phyloP scores from a whole-genome alignment of 1,139 yeast species.

The Suhomyces guaymorum region DNA sequence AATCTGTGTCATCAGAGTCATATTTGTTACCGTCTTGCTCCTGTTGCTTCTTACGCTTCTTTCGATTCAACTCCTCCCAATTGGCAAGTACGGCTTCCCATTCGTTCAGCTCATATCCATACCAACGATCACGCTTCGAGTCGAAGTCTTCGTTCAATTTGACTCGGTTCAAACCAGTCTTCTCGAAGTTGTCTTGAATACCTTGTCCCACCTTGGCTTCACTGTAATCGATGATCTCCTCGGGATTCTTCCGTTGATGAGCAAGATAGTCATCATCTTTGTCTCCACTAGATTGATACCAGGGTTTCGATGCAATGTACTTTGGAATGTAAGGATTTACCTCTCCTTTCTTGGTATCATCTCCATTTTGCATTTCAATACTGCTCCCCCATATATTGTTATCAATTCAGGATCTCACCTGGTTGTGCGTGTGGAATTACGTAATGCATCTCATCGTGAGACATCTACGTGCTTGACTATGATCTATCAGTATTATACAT shows the following conservation, averaged over 20 bases:
- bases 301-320: slow-evolving; percentile 18
- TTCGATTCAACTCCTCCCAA: slow-evolving; percentile 42
- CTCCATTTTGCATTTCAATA: slow-evolving; percentile 3
- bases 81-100: slow-evolving; percentile 52
- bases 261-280: slow-evolving; percentile 42
- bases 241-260: slow-evolving; percentile 50
- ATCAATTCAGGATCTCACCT: too few species aligned
- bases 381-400: too few species aligned
- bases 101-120: slow-evolving; percentile 64
- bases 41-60: slow-evolving; percentile 17
- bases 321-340: slow-evolving; percentile 20
- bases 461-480: background rate
- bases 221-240: slow-evolving; percentile 31
- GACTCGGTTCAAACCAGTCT: slow-evolving; percentile 21
- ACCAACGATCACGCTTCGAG: slow-evolving; percentile 76
- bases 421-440: too few species aligned
- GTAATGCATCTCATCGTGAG: background rate
- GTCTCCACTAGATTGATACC: slow-evolving; percentile 17
- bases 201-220: slow-evolving; percentile 36
- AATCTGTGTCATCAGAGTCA: slow-evolving; percentile 51
- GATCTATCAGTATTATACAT: slow-evolving; percentile 5
- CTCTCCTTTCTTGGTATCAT: slow-evolving; percentile 10
- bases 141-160: slow-evolving; percentile 55
- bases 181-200: slow-evolving; percentile 31
- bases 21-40: slow-evolving; percentile 19